Evolutionary conservation across 768 basidiomycete species (phyloP).

Genomic region (Sarcodon aspratus): DNA sequence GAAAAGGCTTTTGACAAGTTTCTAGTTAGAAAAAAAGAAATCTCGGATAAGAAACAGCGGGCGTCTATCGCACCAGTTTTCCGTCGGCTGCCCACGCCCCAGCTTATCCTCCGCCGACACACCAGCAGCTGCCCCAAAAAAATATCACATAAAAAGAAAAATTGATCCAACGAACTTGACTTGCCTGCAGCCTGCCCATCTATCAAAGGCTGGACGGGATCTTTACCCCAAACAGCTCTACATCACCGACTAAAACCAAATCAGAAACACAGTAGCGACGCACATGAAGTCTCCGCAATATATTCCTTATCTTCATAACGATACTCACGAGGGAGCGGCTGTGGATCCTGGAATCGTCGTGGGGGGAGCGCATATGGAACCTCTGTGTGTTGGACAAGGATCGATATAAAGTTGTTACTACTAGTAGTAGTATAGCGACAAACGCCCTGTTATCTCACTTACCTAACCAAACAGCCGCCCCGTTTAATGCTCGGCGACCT

Average conservation of each 20-base stretch:
- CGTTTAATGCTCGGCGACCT: slow-evolving; percentile 51
- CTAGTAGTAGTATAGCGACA: neutral
- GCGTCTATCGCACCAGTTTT: no score
- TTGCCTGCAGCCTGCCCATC: slow-evolving; percentile 52
- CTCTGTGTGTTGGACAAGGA: slow-evolving; percentile 27
- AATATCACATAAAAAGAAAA: no score
- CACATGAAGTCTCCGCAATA: slow-evolving; percentile 44
- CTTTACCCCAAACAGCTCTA: slow-evolving; percentile 17
- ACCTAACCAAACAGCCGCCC: slow-evolving; percentile 58
- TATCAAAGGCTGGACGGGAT: slow-evolving; percentile 49
- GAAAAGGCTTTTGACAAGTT: slow-evolving; percentile 33
- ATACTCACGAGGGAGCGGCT: slow-evolving; percentile 39
- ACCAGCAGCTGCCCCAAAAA: no score
- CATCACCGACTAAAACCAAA: neutral
- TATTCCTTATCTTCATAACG: slow-evolving; percentile 52
- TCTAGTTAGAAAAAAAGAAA: neutral
- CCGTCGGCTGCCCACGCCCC: no score
- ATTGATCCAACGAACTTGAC: slow-evolving; percentile 2
- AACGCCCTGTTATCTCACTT: slow-evolving; percentile 4
- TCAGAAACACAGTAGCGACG: slow-evolving; percentile 15
- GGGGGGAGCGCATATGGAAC: slow-evolving; percentile 65
- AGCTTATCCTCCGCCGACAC: no score
- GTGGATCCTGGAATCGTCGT: slow-evolving; percentile 50
- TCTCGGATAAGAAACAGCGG: neutral
- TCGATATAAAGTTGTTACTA: neutral